Base-by-base conservation (phyloP, 1,284 basidiomycete genomes). In the Grifola frondosa region DNA sequence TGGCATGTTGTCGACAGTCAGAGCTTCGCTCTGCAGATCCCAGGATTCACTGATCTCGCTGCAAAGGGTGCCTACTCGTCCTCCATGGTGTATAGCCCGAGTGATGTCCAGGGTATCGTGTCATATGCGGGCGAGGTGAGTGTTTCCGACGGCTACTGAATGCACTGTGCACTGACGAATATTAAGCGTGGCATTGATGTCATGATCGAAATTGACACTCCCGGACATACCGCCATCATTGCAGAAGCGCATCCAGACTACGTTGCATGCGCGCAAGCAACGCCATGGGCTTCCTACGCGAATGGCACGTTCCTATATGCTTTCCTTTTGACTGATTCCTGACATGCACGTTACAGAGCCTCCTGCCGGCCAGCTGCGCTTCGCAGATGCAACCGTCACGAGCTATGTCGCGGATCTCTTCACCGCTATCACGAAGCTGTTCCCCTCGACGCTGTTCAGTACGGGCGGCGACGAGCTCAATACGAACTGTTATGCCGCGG, bases 381-480 rank as follows among this genome's bases (percentile, higher is more conserved):
- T 91, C 51, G 79, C 86, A 3, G 54, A 64, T 25, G 56, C 56
- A 10, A 74, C 70, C 0, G 57, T 58, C 6, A 54, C 65, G 38
- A 62, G 69, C 9, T 82, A 77, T 52, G 73, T 76, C 8, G 57
- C 64, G 6, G 60, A 62, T 8, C 58, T 87, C 22, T 71, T 84
- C 49, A 50, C 58, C 6, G 58, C 65, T 1, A 60, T 69, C 1
- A 62, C 75, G 1, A 58, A 65, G 15, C 62, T 77, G 26, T 74
- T 86, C 50, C 76, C 79, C 1, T 78, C 81, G 13, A 71, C 62
- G 19, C 72, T 87, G 46, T 80, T 94, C 60, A 81, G 80, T 51
- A 87, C 88, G 0, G 91, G 91, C 2, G 91, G 91, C 0, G 91
- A 94, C 59, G 91, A 94, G 64, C 62, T 93, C 49, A 91, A 91